A percentile compares a stretch with the other conserved stretches of the same genome.
phyloP scores from a whole-genome alignment of 176 grass and related monocot genomes.

The Elaeis guineensis region DNA sequence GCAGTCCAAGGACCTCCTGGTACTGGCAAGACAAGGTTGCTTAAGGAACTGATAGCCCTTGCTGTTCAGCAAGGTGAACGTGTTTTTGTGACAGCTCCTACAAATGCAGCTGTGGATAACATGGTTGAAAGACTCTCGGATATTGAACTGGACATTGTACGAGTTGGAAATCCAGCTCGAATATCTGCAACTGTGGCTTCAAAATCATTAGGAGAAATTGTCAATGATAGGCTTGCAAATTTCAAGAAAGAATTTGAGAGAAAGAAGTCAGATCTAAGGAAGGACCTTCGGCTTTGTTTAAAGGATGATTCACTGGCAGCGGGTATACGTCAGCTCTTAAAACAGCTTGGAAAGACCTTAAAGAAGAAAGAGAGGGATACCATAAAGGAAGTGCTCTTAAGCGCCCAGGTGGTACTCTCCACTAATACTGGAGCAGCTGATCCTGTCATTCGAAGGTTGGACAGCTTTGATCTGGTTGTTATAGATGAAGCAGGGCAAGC shows the following conservation, averaged over 20 bases:
- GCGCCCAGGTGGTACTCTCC: slow-evolving; percentile 67
- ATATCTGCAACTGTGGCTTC: slow-evolving; percentile 66
- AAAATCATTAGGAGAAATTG: slow-evolving; percentile 74
- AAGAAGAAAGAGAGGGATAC: slow-evolving; percentile 90
- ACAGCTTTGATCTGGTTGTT: slow-evolving; percentile 78
- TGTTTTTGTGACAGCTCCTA: slow-evolving; percentile 82
- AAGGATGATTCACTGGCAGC: slow-evolving; percentile 85
- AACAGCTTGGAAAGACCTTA: slow-evolving; percentile 74
- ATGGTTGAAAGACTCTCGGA: slow-evolving; percentile 70
- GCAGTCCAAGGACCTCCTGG: slow-evolving; percentile 87
- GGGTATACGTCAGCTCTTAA: slow-evolving; percentile 85
- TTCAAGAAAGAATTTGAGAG: slow-evolving; percentile 92
- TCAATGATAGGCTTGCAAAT: slow-evolving; percentile 50
- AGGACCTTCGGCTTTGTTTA: slow-evolving; percentile 83
- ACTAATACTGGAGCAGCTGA: slow-evolving; percentile 83
- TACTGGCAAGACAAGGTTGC: slow-evolving; percentile 82
- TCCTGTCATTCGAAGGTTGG: slow-evolving; percentile 59
- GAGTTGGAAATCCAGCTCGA: slow-evolving; percentile 85
- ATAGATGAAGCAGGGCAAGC: slow-evolving; percentile 88
- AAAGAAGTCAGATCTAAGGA: slow-evolving; percentile 80
- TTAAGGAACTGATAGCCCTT: slow-evolving; percentile 59
- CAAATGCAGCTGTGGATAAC: slow-evolving; percentile 78
- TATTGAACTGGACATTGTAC: slow-evolving; percentile 68
- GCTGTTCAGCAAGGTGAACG: slow-evolving; percentile 76
- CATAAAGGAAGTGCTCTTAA: slow-evolving; percentile 70